Conservation (phyloP, 1,139 yeast species). For the Geotrichum bryndzae region DNA sequence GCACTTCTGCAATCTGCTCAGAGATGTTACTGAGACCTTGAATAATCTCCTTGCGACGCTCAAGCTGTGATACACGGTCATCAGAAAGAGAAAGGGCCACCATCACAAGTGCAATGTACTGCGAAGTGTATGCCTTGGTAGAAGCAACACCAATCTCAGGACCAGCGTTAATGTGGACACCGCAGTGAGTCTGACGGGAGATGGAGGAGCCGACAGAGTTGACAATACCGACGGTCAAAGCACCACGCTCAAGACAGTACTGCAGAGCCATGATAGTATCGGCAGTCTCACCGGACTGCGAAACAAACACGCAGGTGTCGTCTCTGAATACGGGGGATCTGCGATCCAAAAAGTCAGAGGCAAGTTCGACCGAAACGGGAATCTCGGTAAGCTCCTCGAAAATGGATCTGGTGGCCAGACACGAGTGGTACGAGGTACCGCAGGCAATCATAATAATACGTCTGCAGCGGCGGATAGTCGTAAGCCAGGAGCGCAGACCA, state of each 20-base stretch:
- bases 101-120: slow-evolving; percentile 95
- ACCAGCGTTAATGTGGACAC: slow-evolving; percentile 98
- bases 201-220: slow-evolving; percentile 92
- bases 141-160: slow-evolving; percentile 99
- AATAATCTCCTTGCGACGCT: slow-evolving; percentile 80
- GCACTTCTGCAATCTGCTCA: slow-evolving; percentile 72
- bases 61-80: slow-evolving; percentile 70
- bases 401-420: slow-evolving; percentile 92
- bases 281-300: slow-evolving; percentile 99
- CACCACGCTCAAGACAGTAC: slow-evolving; percentile 95
- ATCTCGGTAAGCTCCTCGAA: slow-evolving; percentile 96
- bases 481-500: slow-evolving; percentile 78
- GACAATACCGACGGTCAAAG: slow-evolving; percentile 94
- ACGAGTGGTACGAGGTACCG: slow-evolving; percentile 98
- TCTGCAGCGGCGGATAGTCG: slow-evolving; percentile 90
- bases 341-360: slow-evolving; percentile 95
- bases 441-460: slow-evolving; percentile 98
- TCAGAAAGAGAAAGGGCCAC: slow-evolving; percentile 90
- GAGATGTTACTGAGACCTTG: slow-evolving; percentile 82
- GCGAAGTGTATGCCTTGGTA: slow-evolving; percentile 99
- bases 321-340: slow-evolving; percentile 95
- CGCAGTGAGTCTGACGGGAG: slow-evolving; percentile 95
- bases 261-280: slow-evolving; percentile 94
- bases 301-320: slow-evolving; percentile 94
- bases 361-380: slow-evolving; percentile 93